Evolutionary conservation across 148 eudicot genomes (phyloP).

Genomic region (Arctostaphylos glauca): DNA sequence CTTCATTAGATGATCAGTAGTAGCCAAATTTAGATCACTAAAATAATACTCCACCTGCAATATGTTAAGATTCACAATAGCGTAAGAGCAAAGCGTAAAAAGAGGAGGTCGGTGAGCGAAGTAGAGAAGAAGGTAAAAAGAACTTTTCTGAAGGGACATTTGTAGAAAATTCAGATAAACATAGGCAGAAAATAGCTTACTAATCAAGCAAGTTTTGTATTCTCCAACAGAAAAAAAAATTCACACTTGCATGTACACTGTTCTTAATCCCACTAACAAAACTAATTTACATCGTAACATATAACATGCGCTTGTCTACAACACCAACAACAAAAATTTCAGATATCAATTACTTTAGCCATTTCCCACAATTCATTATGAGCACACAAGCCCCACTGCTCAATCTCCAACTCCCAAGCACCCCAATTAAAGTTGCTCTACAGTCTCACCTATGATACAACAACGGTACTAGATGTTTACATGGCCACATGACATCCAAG

Average conservation of each 20-base stretch:
- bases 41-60: constrained; percentile 96
- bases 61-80: constrained; percentile 10
- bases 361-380: neutral
- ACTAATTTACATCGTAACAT: neutral
- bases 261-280: no score
- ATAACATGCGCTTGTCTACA: neutral
- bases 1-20: constrained; percentile 84
- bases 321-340: neutral
- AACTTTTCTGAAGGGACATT: neutral
- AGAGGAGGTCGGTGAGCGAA: neutral
- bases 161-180: neutral
- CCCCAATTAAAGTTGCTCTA: neutral
- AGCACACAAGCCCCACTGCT: neutral
- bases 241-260: neutral
- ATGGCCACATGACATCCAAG: no score
- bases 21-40: constrained; percentile 96
- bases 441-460: neutral
- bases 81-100: neutral
- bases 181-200: neutral
- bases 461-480: neutral
- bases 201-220: neutral
- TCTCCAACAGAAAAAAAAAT: neutral
- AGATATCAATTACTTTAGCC: neutral
- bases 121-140: neutral
- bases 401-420: neutral